Base-by-base conservation (phyloP, 2,329 filamentous ascomycete genomes). In the Neoarthrinium moseri region DNA sequence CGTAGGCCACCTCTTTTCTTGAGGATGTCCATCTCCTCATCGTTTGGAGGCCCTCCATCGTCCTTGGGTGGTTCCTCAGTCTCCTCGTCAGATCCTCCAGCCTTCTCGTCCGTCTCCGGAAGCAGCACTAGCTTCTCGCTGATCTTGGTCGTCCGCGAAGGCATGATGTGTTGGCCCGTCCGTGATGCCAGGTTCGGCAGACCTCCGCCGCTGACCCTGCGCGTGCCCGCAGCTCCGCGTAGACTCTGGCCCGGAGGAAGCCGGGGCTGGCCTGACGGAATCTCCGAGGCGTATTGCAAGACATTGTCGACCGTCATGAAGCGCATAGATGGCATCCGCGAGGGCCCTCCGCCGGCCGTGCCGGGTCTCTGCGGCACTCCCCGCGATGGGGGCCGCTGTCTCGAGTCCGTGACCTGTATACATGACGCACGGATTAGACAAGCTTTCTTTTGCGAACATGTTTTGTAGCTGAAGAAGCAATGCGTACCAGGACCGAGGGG, bases 101-200 rank as follows among this genome's bases (percentile, higher is more conserved):
- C 78, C 20, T 81, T 80, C 44, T 79, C 78, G 4, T 75, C 75
- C 1, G 91, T 87, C 61, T 96, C 92, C 1, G 94, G 94, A 12
- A 99, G 77, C 27, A 97, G 74, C 0, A 99, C 94, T n/a, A 99
- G 76, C 69, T 97, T 97, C 72, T 97, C 90, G 65, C 89, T 96
- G 53, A 95, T 86, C 67, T 97, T 96, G 22, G 90, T 95, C 29
- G 91, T 95, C 43, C 94, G 81, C 5, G 89, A 86, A 1, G 92
- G 94, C 54, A 96, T 70, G 35, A 74, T 78, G 46, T 81, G 77
- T 57, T 73, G 70, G 50, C 77, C 78, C 43, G 72, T 71, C 4
- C 75, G 69, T 32, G 68, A 66, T 39, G 67, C 64, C 17, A 70
- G 56, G 24, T 62, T 64, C n/a, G 73, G 70, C 29, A 74, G 63